Conservation (phyloP, 179 eudicot genomes). For the Carnegiea gigantea region DNA sequence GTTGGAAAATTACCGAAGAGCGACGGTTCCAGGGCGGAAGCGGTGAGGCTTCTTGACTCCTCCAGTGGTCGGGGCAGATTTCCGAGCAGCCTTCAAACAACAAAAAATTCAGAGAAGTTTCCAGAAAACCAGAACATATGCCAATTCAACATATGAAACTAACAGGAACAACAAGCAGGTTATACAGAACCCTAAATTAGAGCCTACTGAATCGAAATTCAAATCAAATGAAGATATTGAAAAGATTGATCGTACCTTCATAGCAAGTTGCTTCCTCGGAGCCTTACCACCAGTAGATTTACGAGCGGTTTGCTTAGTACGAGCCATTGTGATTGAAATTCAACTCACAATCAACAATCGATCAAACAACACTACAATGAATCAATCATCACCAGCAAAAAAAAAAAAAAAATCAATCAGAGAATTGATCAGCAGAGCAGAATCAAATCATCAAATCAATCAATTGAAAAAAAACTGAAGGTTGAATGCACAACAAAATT, state of each 20-base stretch:
- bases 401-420: neutral
- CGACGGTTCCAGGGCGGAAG: slow-evolving; percentile 37
- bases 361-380: neutral
- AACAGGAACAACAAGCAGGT: neutral
- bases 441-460: neutral
- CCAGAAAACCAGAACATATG: neutral
- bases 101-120: neutral
- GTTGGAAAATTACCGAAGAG: slow-evolving; percentile 26
- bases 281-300: slow-evolving; percentile 35
- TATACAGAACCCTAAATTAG: neutral
- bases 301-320: slow-evolving; percentile 38
- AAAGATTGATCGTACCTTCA: slow-evolving; percentile 17
- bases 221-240: neutral
- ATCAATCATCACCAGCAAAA: neutral
- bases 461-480: neutral
- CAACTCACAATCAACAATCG: neutral
- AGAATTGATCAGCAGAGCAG: neutral
- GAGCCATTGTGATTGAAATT: slow-evolving; percentile 28
- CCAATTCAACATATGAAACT: neutral
- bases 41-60: slow-evolving; percentile 40
- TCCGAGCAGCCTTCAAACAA: slow-evolving; percentile 27
- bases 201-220: neutral
- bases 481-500: neutral
- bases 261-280: slow-evolving; percentile 32
- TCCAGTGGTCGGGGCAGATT: slow-evolving; percentile 31